Conservation (phyloP, 2,329 filamentous ascomycete species). For the Talaromyces verruculosus region DNA sequence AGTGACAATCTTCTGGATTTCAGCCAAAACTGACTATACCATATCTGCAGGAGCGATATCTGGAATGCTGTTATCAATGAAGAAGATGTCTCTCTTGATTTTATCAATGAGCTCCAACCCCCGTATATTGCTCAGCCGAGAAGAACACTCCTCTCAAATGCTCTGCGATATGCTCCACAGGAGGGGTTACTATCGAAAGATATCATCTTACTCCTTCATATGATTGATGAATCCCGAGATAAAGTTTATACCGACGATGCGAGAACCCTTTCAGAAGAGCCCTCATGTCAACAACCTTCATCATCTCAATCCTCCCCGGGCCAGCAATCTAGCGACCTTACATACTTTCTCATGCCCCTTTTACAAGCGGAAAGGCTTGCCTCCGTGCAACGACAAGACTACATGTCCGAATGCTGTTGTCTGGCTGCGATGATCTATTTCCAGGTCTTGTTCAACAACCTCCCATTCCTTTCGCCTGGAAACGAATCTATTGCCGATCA, state of each 20-base stretch:
- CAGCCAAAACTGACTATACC: no score
- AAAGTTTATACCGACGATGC: neutral
- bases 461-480: slow-evolving; percentile 9
- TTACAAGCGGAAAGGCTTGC: slow-evolving; percentile 9
- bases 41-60: slow-evolving; percentile 11
- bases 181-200: slow-evolving; percentile 11
- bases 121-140: slow-evolving; percentile 13
- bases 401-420: slow-evolving; percentile 15
- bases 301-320: neutral
- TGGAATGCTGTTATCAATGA: slow-evolving; percentile 16
- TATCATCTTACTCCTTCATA: slow-evolving; percentile 7
- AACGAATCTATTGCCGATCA: slow-evolving; percentile 7
- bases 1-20: no score
- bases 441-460: neutral
- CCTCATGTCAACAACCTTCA: neutral
- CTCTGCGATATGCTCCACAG: slow-evolving; percentile 1
- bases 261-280: neutral
- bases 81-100: slow-evolving; percentile 7
- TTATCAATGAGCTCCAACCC: slow-evolving; percentile 4
- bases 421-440: slow-evolving; percentile 16
- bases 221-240: neutral
- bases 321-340: neutral
- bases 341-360: slow-evolving; percentile 8
- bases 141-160: slow-evolving; percentile 13
- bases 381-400: slow-evolving; percentile 7